Evolutionary conservation across 2,329 filamentous ascomycete species (phyloP).

Genomic region (Cladosporium phlei): DNA sequence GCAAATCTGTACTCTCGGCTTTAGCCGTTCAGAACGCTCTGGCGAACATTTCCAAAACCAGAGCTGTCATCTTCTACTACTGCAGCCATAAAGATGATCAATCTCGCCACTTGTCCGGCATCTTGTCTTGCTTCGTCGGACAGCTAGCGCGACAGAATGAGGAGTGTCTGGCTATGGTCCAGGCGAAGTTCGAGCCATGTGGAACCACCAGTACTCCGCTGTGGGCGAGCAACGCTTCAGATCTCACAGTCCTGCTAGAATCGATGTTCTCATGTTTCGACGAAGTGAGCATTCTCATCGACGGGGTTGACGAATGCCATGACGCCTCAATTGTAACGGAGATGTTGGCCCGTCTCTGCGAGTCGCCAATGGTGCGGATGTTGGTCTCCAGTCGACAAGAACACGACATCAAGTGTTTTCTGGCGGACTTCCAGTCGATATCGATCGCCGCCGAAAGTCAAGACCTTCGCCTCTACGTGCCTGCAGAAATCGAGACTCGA

Average conservation of each 20-base stretch:
- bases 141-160: neutral
- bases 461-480: neutral
- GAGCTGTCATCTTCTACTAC: neutral
- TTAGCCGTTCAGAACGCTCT: neutral
- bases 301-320: slow-evolving; percentile 2
- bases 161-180: neutral
- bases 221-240: neutral
- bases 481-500: neutral
- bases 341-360: neutral
- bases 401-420: neutral
- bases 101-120: neutral
- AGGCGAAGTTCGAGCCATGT: neutral
- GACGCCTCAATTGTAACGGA: neutral
- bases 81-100: neutral
- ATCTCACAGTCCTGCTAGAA: neutral
- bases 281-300: neutral
- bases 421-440: neutral
- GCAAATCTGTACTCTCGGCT: neutral
- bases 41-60: neutral
- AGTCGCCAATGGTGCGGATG: neutral
- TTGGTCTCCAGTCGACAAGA: neutral
- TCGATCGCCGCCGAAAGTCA: neutral
- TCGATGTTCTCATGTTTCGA: neutral
- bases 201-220: neutral
- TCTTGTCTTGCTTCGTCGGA: neutral